Base-by-base conservation (phyloP, 768 basidiomycete species). In the Trametes cubensis region DNA sequence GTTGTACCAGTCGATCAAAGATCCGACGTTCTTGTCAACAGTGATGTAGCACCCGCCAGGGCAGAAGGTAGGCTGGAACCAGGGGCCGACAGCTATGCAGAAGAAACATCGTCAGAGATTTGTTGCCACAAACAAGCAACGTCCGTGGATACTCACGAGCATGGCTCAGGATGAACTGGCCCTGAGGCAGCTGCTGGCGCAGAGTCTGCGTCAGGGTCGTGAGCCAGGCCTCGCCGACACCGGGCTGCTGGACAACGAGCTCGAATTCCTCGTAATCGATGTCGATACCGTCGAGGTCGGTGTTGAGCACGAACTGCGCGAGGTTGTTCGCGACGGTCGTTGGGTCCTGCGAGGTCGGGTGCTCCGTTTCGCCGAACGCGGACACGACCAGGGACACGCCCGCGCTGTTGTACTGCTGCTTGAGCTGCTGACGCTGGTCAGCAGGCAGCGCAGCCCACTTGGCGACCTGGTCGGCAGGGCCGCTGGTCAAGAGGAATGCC, bases 311-410 rank as follows among this genome's bases (percentile, higher is more conserved):
- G 73, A 75, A 83, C 21, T 71, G 68, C 13, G 80, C 81, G 67
- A 84, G 74, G 5, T 72, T 72, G 61, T 76, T 74, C 1, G 82
- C 82, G 10, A 73, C 70, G 38, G 51, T 53, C 41, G 74, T 72
- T 4, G 82, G 74, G 61, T 83, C 75, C 7, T 70, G 70, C 2
- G 77, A 72, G 7, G 81, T 83, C 2, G 83, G 83, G 1, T 71
- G 69, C 54, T 80, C 77, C 20, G 72, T 73, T 18, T 79, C 74
- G 13, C 83, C 82, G 64, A 86, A 86, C 1, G 76, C 77, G 46
- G 83, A 83, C 7, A 86, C 85, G 51, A 87, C 78, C 49, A 87
- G 66, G 17, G 80, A 81, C 67, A 85, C 84, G 20, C 85, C 85
- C 4, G 83, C 83, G 0, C 77, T 74, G 28, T 76, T 76, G 68